A percentile compares a stretch with the other conserved stretches of the same genome.
phyloP scores from a whole-genome alignment of 805 yeast genomes.

The Tetrapisispora fleetii region DNA sequence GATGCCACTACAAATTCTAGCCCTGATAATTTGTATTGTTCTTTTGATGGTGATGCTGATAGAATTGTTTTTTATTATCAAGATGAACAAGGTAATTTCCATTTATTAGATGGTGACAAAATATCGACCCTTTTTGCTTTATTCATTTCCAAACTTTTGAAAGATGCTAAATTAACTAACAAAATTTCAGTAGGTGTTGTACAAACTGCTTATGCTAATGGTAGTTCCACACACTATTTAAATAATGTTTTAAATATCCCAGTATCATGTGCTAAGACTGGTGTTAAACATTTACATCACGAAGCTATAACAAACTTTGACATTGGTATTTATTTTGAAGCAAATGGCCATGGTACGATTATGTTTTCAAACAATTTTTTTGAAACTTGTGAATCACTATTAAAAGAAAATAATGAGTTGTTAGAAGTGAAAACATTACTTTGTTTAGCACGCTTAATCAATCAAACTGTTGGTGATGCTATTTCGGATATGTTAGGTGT shows the following conservation, averaged over 20 bases:
- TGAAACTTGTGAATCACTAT: constrained; percentile 27
- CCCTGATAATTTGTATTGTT: constrained; percentile 50
- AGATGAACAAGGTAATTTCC: constrained; percentile 33
- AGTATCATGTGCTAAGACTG: constrained; percentile 85
- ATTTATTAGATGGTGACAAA: constrained; percentile 83
- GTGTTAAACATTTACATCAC: constrained; percentile 93
- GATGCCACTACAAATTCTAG: constrained; percentile 22
- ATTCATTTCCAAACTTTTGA: constrained; percentile 45
- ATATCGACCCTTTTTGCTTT: constrained; percentile 77
- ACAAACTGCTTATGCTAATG: constrained; percentile 97
- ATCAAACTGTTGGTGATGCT: constrained; percentile 98
- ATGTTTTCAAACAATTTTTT: constrained; percentile 54
- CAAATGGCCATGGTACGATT: constrained; percentile 98
- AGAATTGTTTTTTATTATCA: constrained; percentile 74
- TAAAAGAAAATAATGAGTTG: constrained; percentile 30
- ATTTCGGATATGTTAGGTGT: constrained; percentile 84
- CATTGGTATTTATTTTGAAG: constrained; percentile 92
- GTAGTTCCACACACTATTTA: constrained; percentile 72
- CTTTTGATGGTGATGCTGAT: constrained; percentile 97
- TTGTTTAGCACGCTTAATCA: constrained; percentile 61
- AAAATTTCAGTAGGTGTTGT: constrained; percentile 62
- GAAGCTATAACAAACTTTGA: constrained; percentile 73
- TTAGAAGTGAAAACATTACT: constrained; percentile 47
- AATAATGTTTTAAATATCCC: constrained; percentile 55
- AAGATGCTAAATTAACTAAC: constrained; percentile 34